Conservation (phyloP, 2,329 filamentous ascomycete species). For the Neopestalotiopsis clavispora region DNA sequence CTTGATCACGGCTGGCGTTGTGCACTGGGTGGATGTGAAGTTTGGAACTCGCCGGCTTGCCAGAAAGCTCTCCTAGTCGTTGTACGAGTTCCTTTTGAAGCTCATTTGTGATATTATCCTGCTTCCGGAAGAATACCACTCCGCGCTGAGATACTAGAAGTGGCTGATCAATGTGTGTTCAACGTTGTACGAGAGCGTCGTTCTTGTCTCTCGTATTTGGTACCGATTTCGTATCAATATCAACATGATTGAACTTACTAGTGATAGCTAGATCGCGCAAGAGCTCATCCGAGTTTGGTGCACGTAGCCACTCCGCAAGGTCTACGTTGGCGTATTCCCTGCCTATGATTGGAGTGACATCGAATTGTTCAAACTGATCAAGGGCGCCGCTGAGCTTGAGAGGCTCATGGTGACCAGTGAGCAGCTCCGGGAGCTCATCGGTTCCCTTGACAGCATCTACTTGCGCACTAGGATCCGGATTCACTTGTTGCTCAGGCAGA, state of each 20-base stretch:
- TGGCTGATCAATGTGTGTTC: neutral
- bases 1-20: constrained; percentile 57
- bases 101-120: constrained; percentile 64
- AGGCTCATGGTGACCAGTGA: constrained; percentile 37
- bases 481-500: constrained; percentile 10
- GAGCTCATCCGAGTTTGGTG: constrained; percentile 66
- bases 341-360: constrained; percentile 66
- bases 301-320: constrained; percentile 64
- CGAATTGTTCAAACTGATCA: constrained; percentile 58
- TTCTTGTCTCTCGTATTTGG: too few species aligned
- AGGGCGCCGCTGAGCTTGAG: constrained; percentile 56
- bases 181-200: too few species aligned
- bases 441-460: constrained; percentile 8
- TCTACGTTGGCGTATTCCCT: constrained; percentile 64
- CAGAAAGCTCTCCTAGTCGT: constrained; percentile 61
- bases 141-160: constrained; percentile 68
- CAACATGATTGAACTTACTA: constrained; percentile 45
- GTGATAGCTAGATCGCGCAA: constrained; percentile 71
- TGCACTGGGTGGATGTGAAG: constrained; percentile 66
- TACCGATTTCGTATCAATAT: neutral
- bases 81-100: constrained; percentile 70
- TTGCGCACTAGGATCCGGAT: constrained; percentile 22
- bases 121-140: constrained; percentile 72
- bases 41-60: constrained; percentile 58
- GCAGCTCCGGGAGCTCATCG: constrained; percentile 25